Evolutionary conservation across 257 asterid species (phyloP).

Genomic region (Fraxinus pennsylvanica): DNA sequence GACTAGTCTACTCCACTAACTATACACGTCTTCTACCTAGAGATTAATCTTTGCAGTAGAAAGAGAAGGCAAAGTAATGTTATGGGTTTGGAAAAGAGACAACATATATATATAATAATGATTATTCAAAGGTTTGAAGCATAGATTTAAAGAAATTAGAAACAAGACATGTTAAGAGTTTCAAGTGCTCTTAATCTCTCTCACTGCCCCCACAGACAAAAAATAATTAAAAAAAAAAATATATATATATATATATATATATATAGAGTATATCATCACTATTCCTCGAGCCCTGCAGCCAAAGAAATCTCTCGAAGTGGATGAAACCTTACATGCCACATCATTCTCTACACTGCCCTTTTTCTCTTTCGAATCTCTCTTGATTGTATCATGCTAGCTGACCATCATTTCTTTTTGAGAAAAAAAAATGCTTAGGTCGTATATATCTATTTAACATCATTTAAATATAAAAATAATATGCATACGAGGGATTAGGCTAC

Average conservation of each 20-base stretch:
- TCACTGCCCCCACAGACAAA: slow-evolving; percentile 34
- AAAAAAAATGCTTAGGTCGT: too few relatives aligned
- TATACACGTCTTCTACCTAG: background rate
- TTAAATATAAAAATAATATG: too few relatives aligned
- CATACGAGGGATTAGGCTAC: too few relatives aligned
- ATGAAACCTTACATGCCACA: slow-evolving; percentile 73
- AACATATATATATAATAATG: slow-evolving; percentile 27
- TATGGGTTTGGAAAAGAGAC: slow-evolving; percentile 22
- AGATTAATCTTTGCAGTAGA: slow-evolving; percentile 31
- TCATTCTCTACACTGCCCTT: slow-evolving; percentile 52
- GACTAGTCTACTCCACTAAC: too few relatives aligned
- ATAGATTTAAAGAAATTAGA: slow-evolving; percentile 25
- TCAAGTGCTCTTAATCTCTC: slow-evolving; percentile 54
- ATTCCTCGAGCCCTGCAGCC: slow-evolving; percentile 77
- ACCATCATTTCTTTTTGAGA: slow-evolving; percentile 36
- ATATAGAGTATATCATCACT: slow-evolving; percentile 25
- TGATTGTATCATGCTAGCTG: slow-evolving; percentile 60
- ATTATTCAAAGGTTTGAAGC: slow-evolving; percentile 43
- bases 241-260: background rate
- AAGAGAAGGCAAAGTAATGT: slow-evolving; percentile 28
- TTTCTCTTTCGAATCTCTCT: slow-evolving; percentile 31
- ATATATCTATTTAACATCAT: too few relatives aligned
- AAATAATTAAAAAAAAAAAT: slow-evolving; percentile 9
- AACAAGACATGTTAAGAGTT: slow-evolving; percentile 47
- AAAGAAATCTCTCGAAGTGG: slow-evolving; percentile 54